Conservation (phyloP, 495 filamentous ascomycete species). For the Penicillium parvum region DNA sequence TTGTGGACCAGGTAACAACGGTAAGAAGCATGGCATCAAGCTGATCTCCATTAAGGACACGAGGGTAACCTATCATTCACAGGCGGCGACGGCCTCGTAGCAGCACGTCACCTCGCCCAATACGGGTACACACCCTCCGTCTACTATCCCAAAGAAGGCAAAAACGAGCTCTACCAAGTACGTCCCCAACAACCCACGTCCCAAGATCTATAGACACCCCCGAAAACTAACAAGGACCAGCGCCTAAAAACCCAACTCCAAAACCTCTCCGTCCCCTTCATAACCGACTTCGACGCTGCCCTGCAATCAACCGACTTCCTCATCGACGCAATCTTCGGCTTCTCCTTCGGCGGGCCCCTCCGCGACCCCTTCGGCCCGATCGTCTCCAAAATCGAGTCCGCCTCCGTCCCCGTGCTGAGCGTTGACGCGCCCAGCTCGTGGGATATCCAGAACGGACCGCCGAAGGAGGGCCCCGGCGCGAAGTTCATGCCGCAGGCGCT, state of each 20-base stretch:
- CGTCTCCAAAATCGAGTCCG: constrained; percentile 68
- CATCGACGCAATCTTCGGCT: constrained; percentile 94
- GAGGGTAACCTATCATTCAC: constrained; percentile 2
- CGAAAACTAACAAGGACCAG: constrained; percentile 29
- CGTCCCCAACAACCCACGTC: neutral
- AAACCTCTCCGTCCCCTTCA: constrained; percentile 79
- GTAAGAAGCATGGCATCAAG: constrained; percentile 39
- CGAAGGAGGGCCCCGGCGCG: constrained; percentile 68
- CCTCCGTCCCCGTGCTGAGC: constrained; percentile 71
- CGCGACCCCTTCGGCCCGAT: constrained; percentile 83
- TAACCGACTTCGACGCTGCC: constrained; percentile 68
- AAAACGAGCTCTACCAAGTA: constrained; percentile 86
- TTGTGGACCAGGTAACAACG: constrained; percentile 93
- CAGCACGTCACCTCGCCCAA: constrained; percentile 88
- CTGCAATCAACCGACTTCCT: constrained; percentile 69
- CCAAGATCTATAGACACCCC: neutral
- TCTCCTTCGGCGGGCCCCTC: constrained; percentile 89
- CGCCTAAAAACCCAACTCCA: constrained; percentile 79
- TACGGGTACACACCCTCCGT: constrained; percentile 87
- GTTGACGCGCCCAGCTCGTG: constrained; percentile 92
- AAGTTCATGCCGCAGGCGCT: constrained; percentile 73
- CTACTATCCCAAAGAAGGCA: constrained; percentile 88
- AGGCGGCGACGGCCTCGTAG: constrained; percentile 94
- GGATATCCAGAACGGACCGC: constrained; percentile 86
- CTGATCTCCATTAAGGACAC: neutral